A percentile compares a stretch with the other conserved stretches of the same genome.
Evolutionary conservation across 805 yeast genomes (phyloP).

Genomic region (Candida schatavii): DNA sequence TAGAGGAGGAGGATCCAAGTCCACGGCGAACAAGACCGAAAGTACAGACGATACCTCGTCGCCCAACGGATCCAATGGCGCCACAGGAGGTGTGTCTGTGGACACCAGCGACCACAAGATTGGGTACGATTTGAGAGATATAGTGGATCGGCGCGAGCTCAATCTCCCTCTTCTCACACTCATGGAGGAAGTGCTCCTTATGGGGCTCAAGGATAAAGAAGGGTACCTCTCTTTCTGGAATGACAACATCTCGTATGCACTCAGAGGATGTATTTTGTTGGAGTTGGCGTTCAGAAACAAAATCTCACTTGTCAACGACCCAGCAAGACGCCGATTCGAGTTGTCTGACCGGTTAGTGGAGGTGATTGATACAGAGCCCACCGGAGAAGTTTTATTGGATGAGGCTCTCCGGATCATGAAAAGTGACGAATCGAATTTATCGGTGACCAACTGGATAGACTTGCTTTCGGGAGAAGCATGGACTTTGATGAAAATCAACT

Average conservation of each 20-base stretch:
- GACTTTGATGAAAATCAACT: slow-evolving; percentile 91
- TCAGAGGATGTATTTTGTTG: slow-evolving; percentile 88
- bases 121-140: slow-evolving; percentile 78
- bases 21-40: slow-evolving; percentile 18
- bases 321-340: slow-evolving; percentile 86
- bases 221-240: slow-evolving; percentile 98
- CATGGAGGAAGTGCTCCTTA: slow-evolving; percentile 92
- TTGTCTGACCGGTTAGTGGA: slow-evolving; percentile 84
- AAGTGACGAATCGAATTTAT: slow-evolving; percentile 69
- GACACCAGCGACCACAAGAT: slow-evolving; percentile 51
- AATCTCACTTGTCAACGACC: slow-evolving; percentile 86
- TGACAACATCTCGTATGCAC: slow-evolving; percentile 93
- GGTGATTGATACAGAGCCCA: slow-evolving; percentile 78
- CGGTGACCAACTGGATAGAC: slow-evolving; percentile 91
- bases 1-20: slow-evolving; percentile 59
- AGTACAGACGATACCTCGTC: slow-evolving; percentile 8
- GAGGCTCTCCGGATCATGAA: slow-evolving; percentile 91
- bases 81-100: slow-evolving; percentile 16
- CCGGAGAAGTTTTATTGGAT: slow-evolving; percentile 94
- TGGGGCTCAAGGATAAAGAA: slow-evolving; percentile 93
- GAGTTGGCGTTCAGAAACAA: slow-evolving; percentile 91
- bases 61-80: slow-evolving; percentile 8
- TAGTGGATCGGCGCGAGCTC: slow-evolving; percentile 38
- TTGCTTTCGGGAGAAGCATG: slow-evolving; percentile 93
- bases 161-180: slow-evolving; percentile 74